A percentile compares a stretch with the other conserved stretches of the same genome.
These are phyloP conservation scores for Alternaria sp. DNA, from an alignment of 2,329 filamentous ascomycete species.

Conservation along the genomic window DNA sequence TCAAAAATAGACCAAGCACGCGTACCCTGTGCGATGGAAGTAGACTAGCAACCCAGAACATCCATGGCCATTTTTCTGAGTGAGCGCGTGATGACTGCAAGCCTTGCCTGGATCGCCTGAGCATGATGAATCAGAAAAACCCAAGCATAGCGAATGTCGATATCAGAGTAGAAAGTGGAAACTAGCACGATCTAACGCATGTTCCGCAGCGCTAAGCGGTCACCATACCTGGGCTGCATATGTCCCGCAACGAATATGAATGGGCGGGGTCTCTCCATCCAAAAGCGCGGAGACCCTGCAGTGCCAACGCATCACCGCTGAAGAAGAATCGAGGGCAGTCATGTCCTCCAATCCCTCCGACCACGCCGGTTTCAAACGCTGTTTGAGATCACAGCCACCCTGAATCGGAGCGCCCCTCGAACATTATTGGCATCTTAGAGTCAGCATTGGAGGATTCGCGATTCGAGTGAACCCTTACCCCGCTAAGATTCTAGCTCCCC, in stretches of 20 bases:
- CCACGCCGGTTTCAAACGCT: constrained; percentile 41
- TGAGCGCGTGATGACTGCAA: background rate
- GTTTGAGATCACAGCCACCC: constrained; percentile 32
- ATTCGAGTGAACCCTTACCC: constrained; percentile 5
- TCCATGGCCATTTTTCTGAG: background rate
- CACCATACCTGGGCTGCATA: constrained; percentile 29
- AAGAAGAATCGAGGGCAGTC: constrained; percentile 27
- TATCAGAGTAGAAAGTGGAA: constrained; percentile 1
- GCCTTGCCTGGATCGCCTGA: background rate
- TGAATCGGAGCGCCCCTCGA: constrained; percentile 19
- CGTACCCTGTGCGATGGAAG: background rate
- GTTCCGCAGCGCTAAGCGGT: constrained; percentile 28
- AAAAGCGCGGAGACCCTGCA: constrained; percentile 28
- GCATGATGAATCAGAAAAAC: background rate
- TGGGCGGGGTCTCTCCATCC: constrained; percentile 23
- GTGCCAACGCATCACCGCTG: constrained; percentile 50
- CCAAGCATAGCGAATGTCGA: background rate
- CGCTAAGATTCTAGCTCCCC: constrained; percentile 8
- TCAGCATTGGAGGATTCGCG: background rate
- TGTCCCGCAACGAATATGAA: constrained; percentile 19
- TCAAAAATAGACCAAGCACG: constrained; percentile 6
- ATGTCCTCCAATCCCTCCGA: constrained; percentile 42
- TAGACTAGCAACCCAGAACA: background rate
- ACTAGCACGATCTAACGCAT: constrained; percentile 17
- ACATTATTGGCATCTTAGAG: background rate